phyloP scores from a whole-genome alignment of 1,284 basidiomycete species.

The Microbotryum silenes-acaulis region DNA sequence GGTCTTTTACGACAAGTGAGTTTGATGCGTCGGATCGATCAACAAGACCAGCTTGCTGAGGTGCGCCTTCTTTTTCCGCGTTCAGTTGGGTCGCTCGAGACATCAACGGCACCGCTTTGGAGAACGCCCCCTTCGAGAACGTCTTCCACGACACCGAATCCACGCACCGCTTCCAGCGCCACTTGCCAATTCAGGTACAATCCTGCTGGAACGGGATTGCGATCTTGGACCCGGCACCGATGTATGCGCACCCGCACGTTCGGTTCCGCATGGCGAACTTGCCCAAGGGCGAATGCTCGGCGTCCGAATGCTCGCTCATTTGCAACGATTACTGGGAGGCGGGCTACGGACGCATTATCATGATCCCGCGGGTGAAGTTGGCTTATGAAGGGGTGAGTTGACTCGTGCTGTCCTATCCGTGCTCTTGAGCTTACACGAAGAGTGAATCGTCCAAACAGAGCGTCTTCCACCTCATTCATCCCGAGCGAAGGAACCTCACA shows the following conservation, averaged over 20 bases:
- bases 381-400: conserved; percentile 75
- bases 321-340: conserved; percentile 61
- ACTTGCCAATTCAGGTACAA: conserved; percentile 88
- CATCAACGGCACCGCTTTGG: conserved; percentile 91
- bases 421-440: neutral
- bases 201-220: conserved; percentile 96
- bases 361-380: conserved; percentile 90
- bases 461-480: conserved; percentile 90
- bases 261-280: conserved; percentile 82
- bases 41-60: neutral
- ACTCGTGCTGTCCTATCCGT: conserved; percentile 1
- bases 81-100: conserved; percentile 83
- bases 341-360: conserved; percentile 87
- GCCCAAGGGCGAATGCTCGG: conserved; percentile 77
- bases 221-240: conserved; percentile 81
- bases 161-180: conserved; percentile 70
- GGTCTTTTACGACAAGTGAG: conserved; percentile 82
- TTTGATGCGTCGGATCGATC: neutral
- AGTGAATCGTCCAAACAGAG: conserved; percentile 47
- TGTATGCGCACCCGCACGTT: conserved; percentile 79
- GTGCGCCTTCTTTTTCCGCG: conserved; percentile 1
- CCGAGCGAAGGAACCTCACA: conserved; percentile 73
- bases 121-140: conserved; percentile 88
- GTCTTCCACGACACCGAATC: conserved; percentile 78
- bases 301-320: conserved; percentile 85